Base-by-base conservation (phyloP, 345 rosid species). In the Anastatica hierochuntica region DNA sequence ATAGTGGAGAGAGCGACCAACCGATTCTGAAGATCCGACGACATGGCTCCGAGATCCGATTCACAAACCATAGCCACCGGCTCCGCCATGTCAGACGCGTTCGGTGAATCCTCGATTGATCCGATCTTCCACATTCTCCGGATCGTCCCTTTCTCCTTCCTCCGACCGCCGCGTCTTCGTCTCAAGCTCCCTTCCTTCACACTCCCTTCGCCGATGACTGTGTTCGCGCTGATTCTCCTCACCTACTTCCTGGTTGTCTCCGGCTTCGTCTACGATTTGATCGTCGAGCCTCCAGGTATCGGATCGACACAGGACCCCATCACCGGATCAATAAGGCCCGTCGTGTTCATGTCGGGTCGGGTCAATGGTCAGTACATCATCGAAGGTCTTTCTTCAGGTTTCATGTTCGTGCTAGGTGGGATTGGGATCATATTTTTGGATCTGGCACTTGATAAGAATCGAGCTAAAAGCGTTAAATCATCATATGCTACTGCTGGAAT, bases 291-390 rank as follows among this genome's bases (percentile, higher is more conserved):
- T 1, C 97, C 98, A 0, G 98, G 98, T 35, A 90, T 90, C 75
- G 96, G 98, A 13, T 90, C 98, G 40, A 71, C 72, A 2, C 98
- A 90, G 73, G 98, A 90, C 16, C 98, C 92, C 1, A 49, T 16
- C 29, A 86, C 96, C 58, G 98, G 98, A 4, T 29, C 98, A 10
- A 78, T 90, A 43, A 80, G 94, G 6, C 98, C 98, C 6, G 81
- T 90, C 12, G 98, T 90, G 54, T 90, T 90, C 78, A 70, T 86
- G 43, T 72, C 89, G 8, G 98, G 98, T 29, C 74, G 96, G 20
- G 98, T 87, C 58, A 90, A 84, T 35, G 96, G 96, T 2, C 98
- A 90, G 78, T 90, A 90, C 80, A 90, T 90, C 67, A 90, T 90
- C 6, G 98, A 90, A 71, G 98, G 97, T 4, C 86, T 90, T 38